Percentiles rank a stretch among this genome's conserved stretches.
phyloP scores from a whole-genome alignment of 202 grass and related monocot genomes.

The Hordeum pubiflorum region DNA sequence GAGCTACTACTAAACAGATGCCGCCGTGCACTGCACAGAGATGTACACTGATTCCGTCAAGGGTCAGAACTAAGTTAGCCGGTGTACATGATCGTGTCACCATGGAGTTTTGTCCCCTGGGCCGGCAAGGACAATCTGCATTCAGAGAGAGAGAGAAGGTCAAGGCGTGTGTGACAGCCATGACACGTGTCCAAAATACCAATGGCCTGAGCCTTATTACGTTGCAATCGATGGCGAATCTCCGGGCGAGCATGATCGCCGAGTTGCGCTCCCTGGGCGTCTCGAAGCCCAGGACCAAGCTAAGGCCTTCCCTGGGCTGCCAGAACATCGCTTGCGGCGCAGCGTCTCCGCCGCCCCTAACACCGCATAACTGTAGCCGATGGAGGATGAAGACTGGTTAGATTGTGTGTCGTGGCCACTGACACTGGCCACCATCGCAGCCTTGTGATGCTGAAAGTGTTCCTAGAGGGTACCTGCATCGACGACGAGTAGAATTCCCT shows the following conservation, averaged over 20 bases:
- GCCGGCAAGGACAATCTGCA: constrained; percentile 71
- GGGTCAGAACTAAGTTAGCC: neutral
- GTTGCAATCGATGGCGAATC: constrained; percentile 84
- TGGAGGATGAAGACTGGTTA: neutral
- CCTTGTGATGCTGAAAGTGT: neutral
- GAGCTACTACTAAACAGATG: neutral
- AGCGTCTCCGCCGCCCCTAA: constrained; percentile 75
- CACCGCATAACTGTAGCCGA: constrained; percentile 52
- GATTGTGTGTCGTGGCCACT: neutral
- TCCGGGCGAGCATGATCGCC: constrained; percentile 71
- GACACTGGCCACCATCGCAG: neutral
- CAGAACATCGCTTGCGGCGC: constrained; percentile 57
- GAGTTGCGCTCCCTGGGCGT: constrained; percentile 77
- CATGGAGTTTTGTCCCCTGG: constrained; percentile 40
- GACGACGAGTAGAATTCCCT: constrained; percentile 69
- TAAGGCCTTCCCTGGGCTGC: constrained; percentile 58
- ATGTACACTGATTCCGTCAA: constrained; percentile 22
- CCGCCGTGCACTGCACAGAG: neutral
- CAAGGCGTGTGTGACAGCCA: neutral
- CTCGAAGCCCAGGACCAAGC: constrained; percentile 70
- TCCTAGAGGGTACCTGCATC: constrained; percentile 50
- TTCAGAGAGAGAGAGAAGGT: neutral
- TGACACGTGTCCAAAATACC: neutral
- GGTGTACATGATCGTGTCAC: constrained; percentile 3
- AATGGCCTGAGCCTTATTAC: constrained; percentile 50